A percentile compares a stretch with the other conserved stretches of the same genome.
Evolutionary conservation across 1,284 basidiomycete species (phyloP).

Genomic region (Athelia sp.): DNA sequence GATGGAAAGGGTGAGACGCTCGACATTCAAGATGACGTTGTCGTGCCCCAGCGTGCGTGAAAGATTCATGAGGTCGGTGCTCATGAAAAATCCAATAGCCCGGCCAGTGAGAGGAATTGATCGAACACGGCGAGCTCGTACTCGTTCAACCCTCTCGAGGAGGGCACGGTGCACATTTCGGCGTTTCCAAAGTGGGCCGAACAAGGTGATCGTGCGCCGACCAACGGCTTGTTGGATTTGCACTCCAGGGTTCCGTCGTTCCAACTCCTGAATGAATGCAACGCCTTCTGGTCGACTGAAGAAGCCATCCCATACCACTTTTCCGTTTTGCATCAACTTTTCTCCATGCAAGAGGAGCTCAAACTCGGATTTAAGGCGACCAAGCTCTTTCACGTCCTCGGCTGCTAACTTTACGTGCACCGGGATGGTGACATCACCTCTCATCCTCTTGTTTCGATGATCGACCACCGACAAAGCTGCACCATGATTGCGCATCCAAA

Average conservation of each 20-base stretch:
- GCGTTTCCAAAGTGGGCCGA: constrained; percentile 40
- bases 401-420: constrained; percentile 40
- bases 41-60: constrained; percentile 34
- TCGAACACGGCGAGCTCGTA: constrained; percentile 35
- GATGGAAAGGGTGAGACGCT: constrained; percentile 24
- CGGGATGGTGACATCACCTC: constrained; percentile 16
- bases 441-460: constrained; percentile 9
- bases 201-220: constrained; percentile 44
- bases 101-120: constrained; percentile 40
- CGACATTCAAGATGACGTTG: constrained; percentile 30
- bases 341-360: constrained; percentile 60
- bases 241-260: constrained; percentile 30
- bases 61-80: constrained; percentile 32
- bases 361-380: constrained; percentile 49
- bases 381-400: constrained; percentile 40
- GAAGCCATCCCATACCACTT: constrained; percentile 58
- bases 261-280: constrained; percentile 38
- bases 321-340: constrained; percentile 41
- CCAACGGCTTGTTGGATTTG: constrained; percentile 36
- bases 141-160: constrained; percentile 34
- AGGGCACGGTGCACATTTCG: constrained; percentile 36
- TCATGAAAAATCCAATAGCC: constrained; percentile 39
- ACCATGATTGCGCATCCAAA: constrained; percentile 20
- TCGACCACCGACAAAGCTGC: constrained; percentile 21
- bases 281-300: constrained; percentile 39